Percentiles rank a stretch among this genome's conserved stretches.
These are phyloP conservation scores for Solanum medicagineum DNA, from an alignment of 257 asterid genomes.

Conservation along the genomic window DNA sequence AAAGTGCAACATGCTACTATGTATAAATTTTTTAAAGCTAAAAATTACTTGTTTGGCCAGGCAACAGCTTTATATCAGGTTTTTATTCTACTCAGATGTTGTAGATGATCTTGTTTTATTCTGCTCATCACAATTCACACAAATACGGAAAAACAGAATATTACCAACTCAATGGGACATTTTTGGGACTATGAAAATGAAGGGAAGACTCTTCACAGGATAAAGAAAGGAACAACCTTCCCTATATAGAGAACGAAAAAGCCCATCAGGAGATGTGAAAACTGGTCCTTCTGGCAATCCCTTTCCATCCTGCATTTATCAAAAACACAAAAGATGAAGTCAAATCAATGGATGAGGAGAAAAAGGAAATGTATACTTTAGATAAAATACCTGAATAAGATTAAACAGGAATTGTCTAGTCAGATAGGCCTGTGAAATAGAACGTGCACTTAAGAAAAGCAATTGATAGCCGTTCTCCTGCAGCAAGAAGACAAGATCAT, in stretches of 20 bases:
- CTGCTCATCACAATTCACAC: not conserved
- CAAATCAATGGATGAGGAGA: not conserved
- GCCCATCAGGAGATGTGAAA: slow-evolving; percentile 73
- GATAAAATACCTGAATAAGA: slow-evolving; percentile 48
- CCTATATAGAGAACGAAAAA: slow-evolving; percentile 67
- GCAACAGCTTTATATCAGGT: not conserved
- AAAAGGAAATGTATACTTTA: not conserved
- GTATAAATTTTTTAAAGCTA: not conserved
- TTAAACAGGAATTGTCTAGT: slow-evolving; percentile 59
- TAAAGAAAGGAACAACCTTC: slow-evolving; percentile 38
- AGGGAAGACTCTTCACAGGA: not conserved
- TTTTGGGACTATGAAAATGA: not conserved
- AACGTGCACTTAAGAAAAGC: slow-evolving; percentile 71
- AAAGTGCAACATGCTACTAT: not conserved
- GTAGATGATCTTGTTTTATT: not conserved
- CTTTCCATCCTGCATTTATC: slow-evolving; percentile 49
- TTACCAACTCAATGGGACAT: not conserved
- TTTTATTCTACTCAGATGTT: not conserved
- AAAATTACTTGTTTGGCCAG: not conserved
- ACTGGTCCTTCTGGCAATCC: slow-evolving; percentile 78
- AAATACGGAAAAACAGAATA: not conserved
- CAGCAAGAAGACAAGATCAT: slow-evolving; percentile 10
- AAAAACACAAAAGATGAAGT: not conserved
- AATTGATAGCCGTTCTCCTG: slow-evolving; percentile 80
- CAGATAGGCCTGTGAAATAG: slow-evolving; percentile 61